Conservation (phyloP, 2,329 filamentous ascomycete species). For the Chaetomiaceae sp. region DNA sequence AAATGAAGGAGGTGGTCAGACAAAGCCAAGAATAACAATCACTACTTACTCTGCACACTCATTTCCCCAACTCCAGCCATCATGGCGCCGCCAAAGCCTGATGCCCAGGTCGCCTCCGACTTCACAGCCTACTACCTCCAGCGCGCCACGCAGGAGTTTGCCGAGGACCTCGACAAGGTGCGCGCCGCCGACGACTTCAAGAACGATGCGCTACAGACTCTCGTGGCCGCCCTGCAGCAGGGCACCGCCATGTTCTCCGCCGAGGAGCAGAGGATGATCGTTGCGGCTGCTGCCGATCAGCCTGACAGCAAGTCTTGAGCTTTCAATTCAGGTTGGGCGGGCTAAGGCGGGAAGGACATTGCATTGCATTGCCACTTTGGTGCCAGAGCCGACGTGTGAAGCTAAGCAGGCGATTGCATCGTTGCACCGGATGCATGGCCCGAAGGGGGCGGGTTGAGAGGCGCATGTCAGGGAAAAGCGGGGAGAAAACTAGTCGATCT, state of each 20-base stretch:
- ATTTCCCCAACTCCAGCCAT: neutral
- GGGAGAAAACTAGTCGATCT: too few relatives aligned
- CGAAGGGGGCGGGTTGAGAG: too few relatives aligned
- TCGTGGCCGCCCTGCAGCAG: slow-evolving; percentile 63
- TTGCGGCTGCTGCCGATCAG: slow-evolving; percentile 15
- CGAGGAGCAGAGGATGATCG: slow-evolving; percentile 37
- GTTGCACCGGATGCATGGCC: too few relatives aligned
- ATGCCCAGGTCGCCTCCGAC: slow-evolving; percentile 27
- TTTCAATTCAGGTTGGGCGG: too few relatives aligned
- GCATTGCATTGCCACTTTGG: too few relatives aligned
- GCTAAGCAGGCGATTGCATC: too few relatives aligned
- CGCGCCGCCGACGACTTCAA: slow-evolving; percentile 65
- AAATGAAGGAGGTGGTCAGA: too few relatives aligned
- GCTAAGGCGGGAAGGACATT: too few relatives aligned
- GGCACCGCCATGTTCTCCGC: slow-evolving; percentile 55
- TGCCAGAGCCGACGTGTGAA: too few relatives aligned
- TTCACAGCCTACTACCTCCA: slow-evolving; percentile 66
- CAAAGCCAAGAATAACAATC: too few relatives aligned
- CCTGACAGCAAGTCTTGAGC: neutral
- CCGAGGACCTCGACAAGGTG: slow-evolving; percentile 67
- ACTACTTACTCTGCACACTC: too few relatives aligned
- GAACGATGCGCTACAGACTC: slow-evolving; percentile 54
- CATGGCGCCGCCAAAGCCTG: slow-evolving; percentile 12
- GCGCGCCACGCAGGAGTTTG: slow-evolving; percentile 62
- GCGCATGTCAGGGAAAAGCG: too few relatives aligned